A percentile compares a stretch with the other conserved stretches of the same genome.
Evolutionary conservation across 306 rosid genomes (phyloP).

Genomic region (Lotus japonicus): DNA sequence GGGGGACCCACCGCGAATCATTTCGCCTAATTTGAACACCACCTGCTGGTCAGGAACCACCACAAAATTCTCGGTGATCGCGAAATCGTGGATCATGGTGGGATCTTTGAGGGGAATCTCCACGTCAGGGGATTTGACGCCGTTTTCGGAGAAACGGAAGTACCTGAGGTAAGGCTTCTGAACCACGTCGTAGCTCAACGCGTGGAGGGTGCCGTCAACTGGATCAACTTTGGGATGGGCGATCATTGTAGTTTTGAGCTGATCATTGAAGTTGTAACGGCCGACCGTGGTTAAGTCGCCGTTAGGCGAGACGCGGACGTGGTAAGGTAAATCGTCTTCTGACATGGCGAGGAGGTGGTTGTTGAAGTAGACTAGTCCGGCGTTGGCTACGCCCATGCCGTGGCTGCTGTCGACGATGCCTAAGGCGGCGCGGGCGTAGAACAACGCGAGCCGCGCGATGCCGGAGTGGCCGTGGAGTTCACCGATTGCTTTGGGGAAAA

Average conservation of each 20-base stretch:
- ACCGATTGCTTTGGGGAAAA: constrained; percentile 92
- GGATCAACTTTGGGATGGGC: constrained; percentile 94
- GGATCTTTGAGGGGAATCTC: constrained; percentile 60
- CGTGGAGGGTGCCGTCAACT: constrained; percentile 46
- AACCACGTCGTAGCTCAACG: constrained; percentile 48
- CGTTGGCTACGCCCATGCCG: constrained; percentile 95
- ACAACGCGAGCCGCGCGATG: constrained; percentile 68
- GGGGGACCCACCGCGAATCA: constrained; percentile 87
- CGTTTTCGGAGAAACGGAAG: constrained; percentile 50
- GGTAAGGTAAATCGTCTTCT: constrained; percentile 72
- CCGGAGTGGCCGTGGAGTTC: constrained; percentile 98
- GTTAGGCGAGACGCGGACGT: constrained; percentile 41
- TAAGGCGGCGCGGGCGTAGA: constrained; percentile 59
- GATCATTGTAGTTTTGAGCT: constrained; percentile 68
- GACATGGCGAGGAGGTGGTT: constrained; percentile 69
- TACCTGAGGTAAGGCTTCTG: constrained; percentile 76
- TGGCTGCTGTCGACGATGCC: constrained; percentile 60
- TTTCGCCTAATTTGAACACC: constrained; percentile 67
- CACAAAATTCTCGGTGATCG: constrained; percentile 64
- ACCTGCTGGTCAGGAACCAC: constrained; percentile 95
- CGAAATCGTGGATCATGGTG: constrained; percentile 96
- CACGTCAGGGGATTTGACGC: constrained; percentile 62
- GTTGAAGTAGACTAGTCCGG: constrained; percentile 81
- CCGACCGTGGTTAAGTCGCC: constrained; percentile 77
- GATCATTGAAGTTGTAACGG: constrained; percentile 57